Evolutionary conservation across 179 eudicot genomes (phyloP), one percentile per base, ranked within the genome.

Genomic region (Heliamphora pulchella): DNA sequence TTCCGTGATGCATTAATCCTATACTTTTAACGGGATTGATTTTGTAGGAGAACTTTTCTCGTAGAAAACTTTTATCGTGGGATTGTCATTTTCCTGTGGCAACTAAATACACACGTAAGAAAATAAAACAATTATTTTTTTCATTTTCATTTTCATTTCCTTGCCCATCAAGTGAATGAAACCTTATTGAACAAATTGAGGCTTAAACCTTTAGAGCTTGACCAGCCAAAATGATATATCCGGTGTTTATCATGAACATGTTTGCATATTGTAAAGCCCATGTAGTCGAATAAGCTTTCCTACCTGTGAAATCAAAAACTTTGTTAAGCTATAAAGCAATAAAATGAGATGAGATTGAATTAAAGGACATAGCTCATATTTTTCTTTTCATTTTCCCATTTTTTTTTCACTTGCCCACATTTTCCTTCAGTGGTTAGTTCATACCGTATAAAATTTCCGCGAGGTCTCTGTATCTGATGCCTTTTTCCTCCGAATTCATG

Each of bases 391-490:
- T 39, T 22, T 17, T 8, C 41, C 51, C 50, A 3, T n/a, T 31
- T 31, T 31, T 31, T 31, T 31, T 31, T 31, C 31, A 31, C 31
- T 31, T 31, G 48, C 41, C 71, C 87, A 65, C 88, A 93, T 86
- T 85, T 94, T 92, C 86, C 97, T 78, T 77, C 92, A 92, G 74
- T 89, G 95, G 78, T 97, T 88, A 87, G 79, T 91, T 43, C 98
- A 97, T 90, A 94, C 98, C 98, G 81, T 94, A 94, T 22, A 93
- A 80, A 79, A 86, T 90, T 74, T 97, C 97, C 13, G 97, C 97
- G 83, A 94, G 97, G 83, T 94, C 98, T 71, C 98, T 87, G 86
- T 94, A 94, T 87, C 97, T 78, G 80, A 94, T 94, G 97, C 76
- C 98, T 89, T 87, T 81, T 91, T 22, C 98, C 98, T 15, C 97